Conservation (phyloP, 371 early-diverging fungal genomes). For the Mortierella polycephala region DNA sequence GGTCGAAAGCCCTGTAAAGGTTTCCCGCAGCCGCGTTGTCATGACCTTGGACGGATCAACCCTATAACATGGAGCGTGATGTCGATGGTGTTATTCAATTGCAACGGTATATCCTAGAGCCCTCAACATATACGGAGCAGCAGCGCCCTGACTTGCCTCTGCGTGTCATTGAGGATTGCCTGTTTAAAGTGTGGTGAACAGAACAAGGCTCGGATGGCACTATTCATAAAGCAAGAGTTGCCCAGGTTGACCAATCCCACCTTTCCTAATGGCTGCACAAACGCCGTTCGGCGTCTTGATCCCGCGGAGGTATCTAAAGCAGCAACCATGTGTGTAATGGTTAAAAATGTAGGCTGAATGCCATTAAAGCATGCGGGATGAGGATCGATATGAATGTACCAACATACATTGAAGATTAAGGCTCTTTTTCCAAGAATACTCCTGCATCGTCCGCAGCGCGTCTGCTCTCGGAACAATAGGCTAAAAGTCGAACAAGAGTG, state of each 20-base stretch:
- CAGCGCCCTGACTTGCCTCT: slow-evolving; percentile 12
- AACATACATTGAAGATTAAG: slow-evolving; percentile 37
- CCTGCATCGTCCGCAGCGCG: slow-evolving; percentile 35
- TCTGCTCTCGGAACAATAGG: slow-evolving; percentile 34
- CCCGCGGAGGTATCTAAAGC: slow-evolving; percentile 28
- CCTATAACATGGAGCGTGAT: background rate
- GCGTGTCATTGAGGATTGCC: slow-evolving; percentile 25
- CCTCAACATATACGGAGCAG: no score
- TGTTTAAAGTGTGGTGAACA: slow-evolving; percentile 25
- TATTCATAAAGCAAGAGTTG: slow-evolving; percentile 57
- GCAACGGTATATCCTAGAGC: background rate
- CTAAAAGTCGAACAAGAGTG: background rate
- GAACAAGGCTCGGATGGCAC: slow-evolving; percentile 48
- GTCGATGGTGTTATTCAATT: no score
- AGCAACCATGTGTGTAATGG: background rate
- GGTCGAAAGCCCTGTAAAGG: slow-evolving; percentile 24
- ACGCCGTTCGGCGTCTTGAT: slow-evolving; percentile 6
- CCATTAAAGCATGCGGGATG: no score
- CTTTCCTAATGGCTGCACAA: slow-evolving; percentile 39
- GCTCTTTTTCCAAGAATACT: slow-evolving; percentile 38
- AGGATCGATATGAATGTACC: no score
- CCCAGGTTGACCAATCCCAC: slow-evolving; percentile 54
- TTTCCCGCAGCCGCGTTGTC: slow-evolving; percentile 28
- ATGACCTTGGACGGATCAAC: slow-evolving; percentile 21
- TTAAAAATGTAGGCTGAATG: no score